These are phyloP conservation scores for Scedosporium dehoogii DNA, from an alignment of 2,329 filamentous ascomycete genomes.

Conservation along the genomic window DNA sequence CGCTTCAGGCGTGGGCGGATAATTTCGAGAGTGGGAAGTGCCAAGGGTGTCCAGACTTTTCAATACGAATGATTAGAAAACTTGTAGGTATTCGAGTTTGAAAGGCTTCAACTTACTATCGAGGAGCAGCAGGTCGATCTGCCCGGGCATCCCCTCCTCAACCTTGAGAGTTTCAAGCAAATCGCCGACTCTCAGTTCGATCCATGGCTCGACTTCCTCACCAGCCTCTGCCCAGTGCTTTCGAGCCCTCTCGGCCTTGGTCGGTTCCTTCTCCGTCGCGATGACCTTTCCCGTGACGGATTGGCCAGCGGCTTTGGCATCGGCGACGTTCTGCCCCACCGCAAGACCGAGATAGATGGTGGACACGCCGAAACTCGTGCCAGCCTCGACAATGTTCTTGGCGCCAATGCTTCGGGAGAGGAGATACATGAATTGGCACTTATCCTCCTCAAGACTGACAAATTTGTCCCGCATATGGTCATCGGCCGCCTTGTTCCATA, in stretches of 20 bases:
- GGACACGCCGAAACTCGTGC: constrained; percentile 51
- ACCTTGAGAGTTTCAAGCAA: constrained; percentile 40
- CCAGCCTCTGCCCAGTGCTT: constrained; percentile 46
- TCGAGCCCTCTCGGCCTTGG: constrained; percentile 41
- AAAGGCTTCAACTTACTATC: constrained; percentile 42
- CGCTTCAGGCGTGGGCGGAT: constrained; percentile 32
- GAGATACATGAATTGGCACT: constrained; percentile 46
- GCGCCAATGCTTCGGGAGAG: constrained; percentile 38
- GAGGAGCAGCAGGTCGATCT: constrained; percentile 47
- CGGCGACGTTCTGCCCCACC: constrained; percentile 34
- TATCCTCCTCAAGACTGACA: constrained; percentile 49
- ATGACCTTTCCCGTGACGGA: constrained; percentile 29
- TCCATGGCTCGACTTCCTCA: constrained; percentile 33
- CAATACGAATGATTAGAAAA: constrained; percentile 16
- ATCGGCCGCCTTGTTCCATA: not conserved
- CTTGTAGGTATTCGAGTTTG: constrained; percentile 30
- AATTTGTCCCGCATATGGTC: constrained; percentile 36
- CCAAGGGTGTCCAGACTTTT: constrained; percentile 20
- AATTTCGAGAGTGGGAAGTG: constrained; percentile 38
- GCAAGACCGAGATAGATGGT: constrained; percentile 54
- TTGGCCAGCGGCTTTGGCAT: not conserved
- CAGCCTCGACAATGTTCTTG: constrained; percentile 45
- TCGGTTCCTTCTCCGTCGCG: constrained; percentile 48
- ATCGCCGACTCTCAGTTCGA: constrained; percentile 49
- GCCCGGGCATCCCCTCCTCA: constrained; percentile 25